Evolutionary conservation across 768 basidiomycete genomes (phyloP).

Genomic region (Leccinum truebloodii): DNA sequence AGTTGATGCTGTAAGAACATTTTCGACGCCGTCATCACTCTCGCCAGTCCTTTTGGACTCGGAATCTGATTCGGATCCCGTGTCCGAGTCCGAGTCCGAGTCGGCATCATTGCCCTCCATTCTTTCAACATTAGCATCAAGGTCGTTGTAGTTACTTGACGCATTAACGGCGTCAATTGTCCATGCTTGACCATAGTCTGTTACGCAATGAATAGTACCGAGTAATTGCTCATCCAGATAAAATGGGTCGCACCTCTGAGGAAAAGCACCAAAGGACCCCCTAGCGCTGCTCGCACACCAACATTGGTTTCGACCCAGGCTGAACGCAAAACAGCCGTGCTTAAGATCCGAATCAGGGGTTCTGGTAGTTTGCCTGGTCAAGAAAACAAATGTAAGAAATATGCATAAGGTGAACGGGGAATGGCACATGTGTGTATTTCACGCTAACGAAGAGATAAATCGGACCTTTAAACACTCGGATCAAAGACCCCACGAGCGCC

Average conservation of each 20-base stretch:
- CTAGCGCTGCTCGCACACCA: conserved; percentile 66
- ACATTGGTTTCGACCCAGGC: conserved; percentile 71
- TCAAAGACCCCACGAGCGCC: conserved; percentile 48
- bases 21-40: conserved; percentile 37
- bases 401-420: not conserved
- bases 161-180: conserved; percentile 28
- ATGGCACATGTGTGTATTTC: not conserved
- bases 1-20: conserved; percentile 9
- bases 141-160: conserved; percentile 11
- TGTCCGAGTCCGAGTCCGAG: conserved; percentile 36
- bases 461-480: conserved; percentile 49
- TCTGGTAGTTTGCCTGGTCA: conserved; percentile 26
- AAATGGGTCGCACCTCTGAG: conserved; percentile 54
- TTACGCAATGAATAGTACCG: not conserved
- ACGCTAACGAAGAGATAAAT: not conserved
- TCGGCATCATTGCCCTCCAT: conserved; percentile 36
- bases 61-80: conserved; percentile 24
- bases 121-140: conserved; percentile 31
- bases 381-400: conserved; percentile 4
- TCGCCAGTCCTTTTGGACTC: conserved; percentile 29
- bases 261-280: conserved; percentile 69
- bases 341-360: conserved; percentile 47
- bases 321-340: conserved; percentile 62
- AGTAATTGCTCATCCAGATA: not conserved
- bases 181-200: conserved; percentile 74